Evolutionary conservation across 2,329 filamentous ascomycete genomes (phyloP).

Genomic region (Alternaria brassicicola): DNA sequence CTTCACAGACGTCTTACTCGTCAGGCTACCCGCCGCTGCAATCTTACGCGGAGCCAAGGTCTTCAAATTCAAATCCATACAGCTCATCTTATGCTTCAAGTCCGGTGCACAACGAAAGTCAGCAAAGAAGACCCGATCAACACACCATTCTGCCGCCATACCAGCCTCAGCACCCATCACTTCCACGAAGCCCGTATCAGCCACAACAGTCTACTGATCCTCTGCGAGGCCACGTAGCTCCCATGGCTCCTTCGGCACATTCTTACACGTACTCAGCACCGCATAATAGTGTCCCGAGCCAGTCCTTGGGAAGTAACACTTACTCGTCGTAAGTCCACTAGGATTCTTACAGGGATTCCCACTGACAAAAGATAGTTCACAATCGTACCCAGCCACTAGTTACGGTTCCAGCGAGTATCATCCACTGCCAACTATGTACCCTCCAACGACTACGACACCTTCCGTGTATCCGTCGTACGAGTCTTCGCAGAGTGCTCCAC

Average conservation of each 20-base stretch:
- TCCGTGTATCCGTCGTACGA: constrained; percentile 44
- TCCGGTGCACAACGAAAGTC: constrained; percentile 30
- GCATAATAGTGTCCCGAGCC: constrained; percentile 38
- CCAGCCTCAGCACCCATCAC: constrained; percentile 32
- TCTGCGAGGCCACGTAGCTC: constrained; percentile 37
- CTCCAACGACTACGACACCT: constrained; percentile 40
- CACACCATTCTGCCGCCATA: constrained; percentile 41
- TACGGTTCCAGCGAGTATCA: constrained; percentile 45
- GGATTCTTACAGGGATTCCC: background rate
- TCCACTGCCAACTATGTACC: constrained; percentile 46
- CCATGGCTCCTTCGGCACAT: constrained; percentile 35
- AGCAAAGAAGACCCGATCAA: constrained; percentile 37
- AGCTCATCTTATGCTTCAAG: constrained; percentile 38
- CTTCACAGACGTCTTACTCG: constrained; percentile 39
- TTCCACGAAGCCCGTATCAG: constrained; percentile 43
- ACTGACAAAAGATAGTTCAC: constrained; percentile 31
- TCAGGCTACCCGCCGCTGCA: constrained; percentile 41
- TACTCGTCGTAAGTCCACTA: constrained; percentile 42
- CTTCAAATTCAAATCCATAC: constrained; percentile 37
- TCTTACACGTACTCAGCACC: constrained; percentile 43
- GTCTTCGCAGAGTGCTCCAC: constrained; percentile 28
- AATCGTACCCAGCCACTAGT: constrained; percentile 42
- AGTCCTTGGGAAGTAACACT: constrained; percentile 37
- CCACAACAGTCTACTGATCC: constrained; percentile 39
- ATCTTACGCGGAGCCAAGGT: constrained; percentile 37